Conservation (phyloP, 225 moss, liverwort and hornwort genomes). For the Climacium dendroides region DNA sequence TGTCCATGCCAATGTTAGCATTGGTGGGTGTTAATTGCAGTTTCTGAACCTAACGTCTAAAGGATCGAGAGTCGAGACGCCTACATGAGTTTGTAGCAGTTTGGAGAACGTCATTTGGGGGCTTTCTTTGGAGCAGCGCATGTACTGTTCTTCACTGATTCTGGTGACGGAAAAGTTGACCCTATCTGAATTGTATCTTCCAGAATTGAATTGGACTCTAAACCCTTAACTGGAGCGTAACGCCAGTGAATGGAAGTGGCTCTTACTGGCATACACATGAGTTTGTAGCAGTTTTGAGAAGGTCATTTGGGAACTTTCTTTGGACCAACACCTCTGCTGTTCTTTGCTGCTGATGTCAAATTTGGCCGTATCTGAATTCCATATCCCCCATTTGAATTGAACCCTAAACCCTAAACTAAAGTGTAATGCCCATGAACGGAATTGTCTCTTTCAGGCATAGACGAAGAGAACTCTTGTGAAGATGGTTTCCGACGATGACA, state of each 20-base stretch:
- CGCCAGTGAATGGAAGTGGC: neutral
- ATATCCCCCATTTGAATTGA: neutral
- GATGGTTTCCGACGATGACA: constrained; percentile 1
- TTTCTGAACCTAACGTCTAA: neutral
- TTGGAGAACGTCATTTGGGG: neutral
- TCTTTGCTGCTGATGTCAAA: neutral
- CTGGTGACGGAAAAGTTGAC: too few relatives aligned
- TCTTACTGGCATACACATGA: neutral
- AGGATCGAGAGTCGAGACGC: neutral
- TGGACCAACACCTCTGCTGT: neutral
- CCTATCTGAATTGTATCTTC: neutral
- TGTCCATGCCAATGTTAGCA: neutral
- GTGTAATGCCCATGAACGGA: neutral
- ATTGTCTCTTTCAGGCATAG: neutral
- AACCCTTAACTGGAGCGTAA: neutral
- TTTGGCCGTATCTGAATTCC: neutral
- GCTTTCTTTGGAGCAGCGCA: neutral
- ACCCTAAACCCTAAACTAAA: neutral
- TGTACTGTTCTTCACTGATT: neutral
- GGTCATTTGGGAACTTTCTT: neutral
- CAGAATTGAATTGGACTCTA: neutral
- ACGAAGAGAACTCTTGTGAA: neutral
- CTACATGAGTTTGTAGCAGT: neutral
- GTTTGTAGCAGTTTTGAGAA: neutral
- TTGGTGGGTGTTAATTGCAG: neutral